phyloP scores from a whole-genome alignment of 345 rosid species.

The Syzygium grande region DNA sequence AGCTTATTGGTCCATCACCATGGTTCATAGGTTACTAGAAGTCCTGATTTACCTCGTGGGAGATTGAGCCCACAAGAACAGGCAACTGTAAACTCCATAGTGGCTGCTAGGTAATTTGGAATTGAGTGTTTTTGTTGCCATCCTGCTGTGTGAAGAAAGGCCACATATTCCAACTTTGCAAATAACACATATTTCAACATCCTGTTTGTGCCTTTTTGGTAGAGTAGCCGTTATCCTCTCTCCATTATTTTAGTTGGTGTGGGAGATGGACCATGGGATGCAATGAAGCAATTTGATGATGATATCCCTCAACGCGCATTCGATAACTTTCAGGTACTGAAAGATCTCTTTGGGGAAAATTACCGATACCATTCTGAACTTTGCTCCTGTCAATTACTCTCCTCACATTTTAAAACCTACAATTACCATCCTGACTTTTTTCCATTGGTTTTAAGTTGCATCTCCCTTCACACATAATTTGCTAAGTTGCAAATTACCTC shows the following conservation, averaged over 20 bases:
- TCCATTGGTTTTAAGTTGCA: not conserved
- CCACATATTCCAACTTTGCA: not conserved
- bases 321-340: constrained; percentile 86
- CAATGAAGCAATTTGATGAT: constrained; percentile 87
- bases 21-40: constrained; percentile 53
- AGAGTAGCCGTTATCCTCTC: constrained; percentile 63
- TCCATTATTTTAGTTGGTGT: constrained; percentile 90
- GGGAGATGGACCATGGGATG: constrained; percentile 98
- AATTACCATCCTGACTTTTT: not conserved
- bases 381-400: not conserved
- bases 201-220: not conserved
- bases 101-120: constrained; percentile 67
- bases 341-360: not conserved
- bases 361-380: not conserved
- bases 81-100: constrained; percentile 70
- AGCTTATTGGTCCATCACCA: not conserved
- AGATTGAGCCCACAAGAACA: constrained; percentile 78
- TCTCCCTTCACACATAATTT: not conserved
- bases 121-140: not conserved
- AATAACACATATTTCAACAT: not conserved
- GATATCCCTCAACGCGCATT: constrained; percentile 79
- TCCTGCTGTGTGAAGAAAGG: not conserved
- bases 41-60: constrained; percentile 50
- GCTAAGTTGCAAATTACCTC: not conserved
- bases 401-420: not conserved